phyloP scores from a whole-genome alignment of 139 green algal species.

The Chlorella sorokiniana region DNA sequence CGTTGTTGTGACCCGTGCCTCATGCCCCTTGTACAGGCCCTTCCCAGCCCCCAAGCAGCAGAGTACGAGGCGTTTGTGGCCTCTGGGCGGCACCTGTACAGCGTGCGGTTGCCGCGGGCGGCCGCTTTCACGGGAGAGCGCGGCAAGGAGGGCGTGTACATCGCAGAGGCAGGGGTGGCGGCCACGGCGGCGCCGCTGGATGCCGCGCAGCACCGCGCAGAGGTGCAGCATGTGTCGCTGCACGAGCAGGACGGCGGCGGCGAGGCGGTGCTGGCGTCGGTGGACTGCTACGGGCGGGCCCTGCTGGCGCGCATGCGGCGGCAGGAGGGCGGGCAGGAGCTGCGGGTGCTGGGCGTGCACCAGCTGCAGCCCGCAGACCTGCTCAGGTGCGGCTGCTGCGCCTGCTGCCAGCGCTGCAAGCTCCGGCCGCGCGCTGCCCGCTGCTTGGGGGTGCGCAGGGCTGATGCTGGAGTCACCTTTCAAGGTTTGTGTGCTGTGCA shows the following conservation, averaged over 20 bases:
- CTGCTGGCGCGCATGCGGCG: conserved; percentile 16
- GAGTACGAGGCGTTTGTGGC: conserved; percentile 29
- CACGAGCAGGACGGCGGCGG: background rate
- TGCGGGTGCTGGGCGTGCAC: conserved; percentile 15
- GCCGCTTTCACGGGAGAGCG: conserved; percentile 3
- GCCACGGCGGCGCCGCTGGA: background rate
- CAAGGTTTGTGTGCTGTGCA: background rate
- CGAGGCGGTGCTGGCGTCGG: conserved; percentile 13
- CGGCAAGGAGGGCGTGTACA: conserved; percentile 44
- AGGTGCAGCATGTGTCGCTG: conserved; percentile 34
- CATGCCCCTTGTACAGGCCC: background rate
- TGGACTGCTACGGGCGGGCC: conserved; percentile 41
- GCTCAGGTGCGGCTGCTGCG: conserved; percentile 18
- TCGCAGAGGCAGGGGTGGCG: conserved; percentile 2
- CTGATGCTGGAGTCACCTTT: background rate
- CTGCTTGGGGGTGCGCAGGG: too few species aligned
- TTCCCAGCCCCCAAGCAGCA: background rate
- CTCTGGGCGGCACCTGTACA: conserved; percentile 11
- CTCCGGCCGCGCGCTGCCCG: background rate
- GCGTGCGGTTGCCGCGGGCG: conserved; percentile 3
- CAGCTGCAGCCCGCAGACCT: conserved; percentile 30
- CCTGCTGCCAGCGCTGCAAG: background rate
- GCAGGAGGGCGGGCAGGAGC: background rate
- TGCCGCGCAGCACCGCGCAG: conserved; percentile 21
- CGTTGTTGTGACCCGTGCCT: background rate